Evolutionary conservation across 495 filamentous ascomycete species (phyloP).

Genomic region (Talaromyces nanjingensis): DNA sequence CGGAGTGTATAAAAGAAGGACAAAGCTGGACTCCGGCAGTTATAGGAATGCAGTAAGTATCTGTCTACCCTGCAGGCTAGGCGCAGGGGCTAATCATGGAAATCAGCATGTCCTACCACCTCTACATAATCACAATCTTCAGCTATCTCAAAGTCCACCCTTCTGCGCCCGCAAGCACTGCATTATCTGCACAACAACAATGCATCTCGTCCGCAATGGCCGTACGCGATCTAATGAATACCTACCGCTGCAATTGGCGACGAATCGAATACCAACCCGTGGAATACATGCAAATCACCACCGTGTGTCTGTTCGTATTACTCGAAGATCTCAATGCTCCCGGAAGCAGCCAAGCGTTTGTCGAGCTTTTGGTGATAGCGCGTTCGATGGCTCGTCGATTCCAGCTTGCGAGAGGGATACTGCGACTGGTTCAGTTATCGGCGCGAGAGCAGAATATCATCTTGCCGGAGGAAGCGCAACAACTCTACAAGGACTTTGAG

Average conservation of each 20-base stretch:
- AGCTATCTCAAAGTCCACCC: constrained; percentile 8
- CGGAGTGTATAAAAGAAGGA: constrained; percentile 5
- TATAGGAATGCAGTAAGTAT: constrained; percentile 4
- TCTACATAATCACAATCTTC: constrained; percentile 5
- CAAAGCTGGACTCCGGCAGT: constrained; percentile 9
- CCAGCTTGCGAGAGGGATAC: constrained; percentile 16
- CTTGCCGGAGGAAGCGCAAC: constrained; percentile 51
- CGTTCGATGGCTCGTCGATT: constrained; percentile 15
- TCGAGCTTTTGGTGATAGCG: constrained; percentile 14
- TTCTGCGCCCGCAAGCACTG: neutral
- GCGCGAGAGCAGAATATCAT: constrained; percentile 52
- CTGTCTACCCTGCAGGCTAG: neutral
- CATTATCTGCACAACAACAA: constrained; percentile 7
- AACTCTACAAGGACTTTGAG: constrained; percentile 38
- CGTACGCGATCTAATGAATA: constrained; percentile 17
- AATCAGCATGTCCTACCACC: neutral
- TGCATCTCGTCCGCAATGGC: constrained; percentile 20
- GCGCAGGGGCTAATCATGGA: neutral
- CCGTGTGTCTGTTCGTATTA: constrained; percentile 13
- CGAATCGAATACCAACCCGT: constrained; percentile 12
- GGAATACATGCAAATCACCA: constrained; percentile 11
- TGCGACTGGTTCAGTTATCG: constrained; percentile 43
- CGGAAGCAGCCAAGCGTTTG: constrained; percentile 12
- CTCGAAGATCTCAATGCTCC: constrained; percentile 15
- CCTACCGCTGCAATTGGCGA: constrained; percentile 13